These are phyloP conservation scores for Hapsidospora chrysogenum DNA, from an alignment of 495 filamentous ascomycete genomes.

Conservation along the genomic window DNA sequence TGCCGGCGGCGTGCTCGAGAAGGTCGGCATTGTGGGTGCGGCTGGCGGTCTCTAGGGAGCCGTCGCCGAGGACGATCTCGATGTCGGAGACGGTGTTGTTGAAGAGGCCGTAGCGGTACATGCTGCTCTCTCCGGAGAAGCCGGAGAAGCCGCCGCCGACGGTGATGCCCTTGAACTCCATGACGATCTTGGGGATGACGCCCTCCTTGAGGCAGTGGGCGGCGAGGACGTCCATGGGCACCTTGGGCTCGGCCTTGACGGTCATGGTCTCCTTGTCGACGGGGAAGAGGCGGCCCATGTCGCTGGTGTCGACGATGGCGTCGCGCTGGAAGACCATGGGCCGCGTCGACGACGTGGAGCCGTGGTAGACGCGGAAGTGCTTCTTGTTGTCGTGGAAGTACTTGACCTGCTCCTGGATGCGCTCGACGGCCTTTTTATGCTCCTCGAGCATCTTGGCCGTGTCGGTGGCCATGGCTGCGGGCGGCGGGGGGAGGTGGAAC, in stretches of 20 bases:
- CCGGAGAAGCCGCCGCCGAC: conserved; percentile 47
- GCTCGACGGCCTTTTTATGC: conserved; percentile 24
- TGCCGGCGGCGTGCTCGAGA: conserved; percentile 38
- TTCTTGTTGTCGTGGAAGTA: conserved; percentile 35
- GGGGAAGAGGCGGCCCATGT: conserved; percentile 33
- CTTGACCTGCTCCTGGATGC: conserved; percentile 26
- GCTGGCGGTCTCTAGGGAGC: conserved; percentile 25
- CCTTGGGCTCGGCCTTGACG: conserved; percentile 46
- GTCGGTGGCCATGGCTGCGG: background rate
- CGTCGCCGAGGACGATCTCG: conserved; percentile 42
- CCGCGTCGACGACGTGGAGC: conserved; percentile 62
- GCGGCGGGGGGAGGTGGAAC: too few relatives aligned
- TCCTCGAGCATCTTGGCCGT: conserved; percentile 13
- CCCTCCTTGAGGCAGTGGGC: conserved; percentile 30
- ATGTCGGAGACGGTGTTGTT: conserved; percentile 35
- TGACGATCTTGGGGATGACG: conserved; percentile 39
- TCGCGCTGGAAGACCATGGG: conserved; percentile 17
- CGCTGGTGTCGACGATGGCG: conserved; percentile 36
- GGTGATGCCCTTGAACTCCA: conserved; percentile 52
- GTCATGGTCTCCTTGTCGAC: conserved; percentile 27
- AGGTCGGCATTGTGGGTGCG: conserved; percentile 26
- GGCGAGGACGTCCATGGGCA: conserved; percentile 44
- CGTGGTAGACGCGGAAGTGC: conserved; percentile 55
- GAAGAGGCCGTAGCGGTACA: conserved; percentile 43
- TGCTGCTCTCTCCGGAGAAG: conserved; percentile 42